Evolutionary conservation across 768 basidiomycete genomes (phyloP).

Genomic region (Paxillus involutus): DNA sequence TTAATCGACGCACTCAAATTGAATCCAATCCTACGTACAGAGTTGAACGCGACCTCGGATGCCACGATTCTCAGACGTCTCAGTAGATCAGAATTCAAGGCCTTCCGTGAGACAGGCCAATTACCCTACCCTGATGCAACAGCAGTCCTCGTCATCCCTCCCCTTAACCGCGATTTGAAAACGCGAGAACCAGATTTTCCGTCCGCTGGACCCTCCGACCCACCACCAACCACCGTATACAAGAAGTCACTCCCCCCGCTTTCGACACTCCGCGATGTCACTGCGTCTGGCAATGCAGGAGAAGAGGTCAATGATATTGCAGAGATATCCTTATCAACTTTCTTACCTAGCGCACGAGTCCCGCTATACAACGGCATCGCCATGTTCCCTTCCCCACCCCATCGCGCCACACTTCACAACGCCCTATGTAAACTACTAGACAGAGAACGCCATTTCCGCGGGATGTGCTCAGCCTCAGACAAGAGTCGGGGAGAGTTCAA

Average conservation of each 20-base stretch:
- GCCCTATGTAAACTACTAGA: conserved; percentile 47
- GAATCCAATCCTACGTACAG: not conserved
- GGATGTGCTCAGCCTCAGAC: not conserved
- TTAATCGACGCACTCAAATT: conserved; percentile 36
- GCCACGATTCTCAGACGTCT: conserved; percentile 58
- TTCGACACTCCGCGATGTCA: conserved; percentile 22
- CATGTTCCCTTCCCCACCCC: conserved; percentile 59
- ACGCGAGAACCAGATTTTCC: conserved; percentile 41
- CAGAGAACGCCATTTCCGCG: conserved; percentile 41
- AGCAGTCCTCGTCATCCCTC: conserved; percentile 71
- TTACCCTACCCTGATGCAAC: conserved; percentile 54
- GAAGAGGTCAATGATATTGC: not conserved
- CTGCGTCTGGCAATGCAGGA: not conserved
- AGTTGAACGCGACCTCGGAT: conserved; percentile 15
- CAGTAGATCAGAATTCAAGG: conserved; percentile 58
- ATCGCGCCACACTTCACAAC: conserved; percentile 59
- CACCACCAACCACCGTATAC: not conserved
- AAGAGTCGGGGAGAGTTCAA: not conserved
- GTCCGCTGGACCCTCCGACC: conserved; percentile 3
- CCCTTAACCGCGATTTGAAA: conserved; percentile 52
- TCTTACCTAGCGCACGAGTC: conserved; percentile 37
- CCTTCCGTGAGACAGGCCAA: conserved; percentile 43
- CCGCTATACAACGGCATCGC: conserved; percentile 69
- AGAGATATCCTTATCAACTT: conserved; percentile 13
- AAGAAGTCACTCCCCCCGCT: conserved; percentile 24